Evolutionary conservation across 192 early-diverging fungal species (phyloP).

Genomic region (Backusella mclennaniae): DNA sequence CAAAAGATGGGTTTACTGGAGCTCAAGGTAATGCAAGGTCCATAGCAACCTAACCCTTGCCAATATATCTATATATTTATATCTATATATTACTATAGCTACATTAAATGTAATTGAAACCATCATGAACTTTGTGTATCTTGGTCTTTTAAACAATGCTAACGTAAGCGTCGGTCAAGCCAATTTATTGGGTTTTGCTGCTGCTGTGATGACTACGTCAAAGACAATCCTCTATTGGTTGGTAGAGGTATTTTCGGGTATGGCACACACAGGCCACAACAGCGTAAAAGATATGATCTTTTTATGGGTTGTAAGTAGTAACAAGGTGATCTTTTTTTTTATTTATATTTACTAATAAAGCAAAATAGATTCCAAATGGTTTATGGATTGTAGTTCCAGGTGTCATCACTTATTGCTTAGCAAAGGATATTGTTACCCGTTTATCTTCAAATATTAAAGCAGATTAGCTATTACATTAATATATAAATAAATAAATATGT

Average conservation of each 20-base stretch:
- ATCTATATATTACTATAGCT: constrained; percentile 3
- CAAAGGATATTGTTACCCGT: constrained; percentile 5
- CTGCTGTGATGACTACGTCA: constrained; percentile 23
- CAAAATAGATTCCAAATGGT: constrained; percentile 32
- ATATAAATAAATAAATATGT: background rate
- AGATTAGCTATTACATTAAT: background rate
- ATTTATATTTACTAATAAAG: background rate
- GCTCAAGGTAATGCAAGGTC: constrained; percentile 28
- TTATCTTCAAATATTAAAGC: background rate
- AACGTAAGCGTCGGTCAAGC: constrained; percentile 7
- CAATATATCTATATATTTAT: background rate
- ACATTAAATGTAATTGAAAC: constrained; percentile 32
- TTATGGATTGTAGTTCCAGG: constrained; percentile 33
- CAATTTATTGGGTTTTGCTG: constrained; percentile 29
- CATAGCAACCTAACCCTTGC: no score
- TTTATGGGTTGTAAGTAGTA: constrained; percentile 26
- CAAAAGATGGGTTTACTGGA: constrained; percentile 33
- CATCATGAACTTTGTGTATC: constrained; percentile 22
- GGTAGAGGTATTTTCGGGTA: constrained; percentile 30
- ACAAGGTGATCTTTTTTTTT: background rate
- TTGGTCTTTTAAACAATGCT: constrained; percentile 2
- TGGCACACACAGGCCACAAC: constrained; percentile 30
- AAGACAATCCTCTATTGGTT: constrained; percentile 37
- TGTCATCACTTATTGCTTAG: constrained; percentile 14
- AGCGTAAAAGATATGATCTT: background rate